A percentile compares a stretch with the other conserved stretches of the same genome.
Conservation (phyloP, 2,329 filamentous ascomycete genomes). For the Colletotrichum sp. region DNA sequence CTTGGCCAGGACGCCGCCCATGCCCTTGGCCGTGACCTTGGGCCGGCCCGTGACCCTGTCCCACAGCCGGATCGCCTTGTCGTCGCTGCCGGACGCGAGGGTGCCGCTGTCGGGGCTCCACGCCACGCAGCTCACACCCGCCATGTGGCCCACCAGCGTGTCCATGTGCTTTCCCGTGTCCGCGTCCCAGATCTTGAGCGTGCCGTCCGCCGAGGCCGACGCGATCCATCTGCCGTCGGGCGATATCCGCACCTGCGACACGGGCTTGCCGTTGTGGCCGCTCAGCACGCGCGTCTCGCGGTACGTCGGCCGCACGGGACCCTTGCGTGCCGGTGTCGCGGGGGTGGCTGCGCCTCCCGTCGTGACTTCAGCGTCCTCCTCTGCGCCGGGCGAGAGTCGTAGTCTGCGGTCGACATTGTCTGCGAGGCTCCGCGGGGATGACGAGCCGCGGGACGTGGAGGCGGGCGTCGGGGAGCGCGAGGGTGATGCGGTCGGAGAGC, state of each 20-base stretch:
- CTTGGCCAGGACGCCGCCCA: slow-evolving; percentile 20
- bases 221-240: slow-evolving; percentile 91
- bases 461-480: slow-evolving; percentile 34
- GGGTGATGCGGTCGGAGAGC: slow-evolving; percentile 16
- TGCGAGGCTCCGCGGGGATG: slow-evolving; percentile 17
- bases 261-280: slow-evolving; percentile 74
- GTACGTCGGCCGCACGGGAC: slow-evolving; percentile 9
- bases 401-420: slow-evolving; percentile 17
- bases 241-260: slow-evolving; percentile 88
- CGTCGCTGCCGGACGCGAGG: slow-evolving; percentile 90
- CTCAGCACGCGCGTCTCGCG: slow-evolving; percentile 61
- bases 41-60: slow-evolving; percentile 69
- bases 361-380: slow-evolving; percentile 19
- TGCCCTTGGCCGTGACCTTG: slow-evolving; percentile 47
- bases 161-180: slow-evolving; percentile 79
- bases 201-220: slow-evolving; percentile 86
- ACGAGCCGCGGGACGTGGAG: slow-evolving; percentile 28
- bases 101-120: slow-evolving; percentile 91
- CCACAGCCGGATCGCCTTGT: slow-evolving; percentile 96
- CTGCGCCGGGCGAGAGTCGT: slow-evolving; percentile 27
- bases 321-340: slow-evolving; percentile 5
- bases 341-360: slow-evolving; percentile 26
- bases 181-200: slow-evolving; percentile 90
- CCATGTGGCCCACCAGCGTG: slow-evolving; percentile 91
- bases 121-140: slow-evolving; percentile 89